These are phyloP conservation scores for Aschersonia sp. DNA, from an alignment of 2,329 filamentous ascomycete species.

Conservation along the genomic window DNA sequence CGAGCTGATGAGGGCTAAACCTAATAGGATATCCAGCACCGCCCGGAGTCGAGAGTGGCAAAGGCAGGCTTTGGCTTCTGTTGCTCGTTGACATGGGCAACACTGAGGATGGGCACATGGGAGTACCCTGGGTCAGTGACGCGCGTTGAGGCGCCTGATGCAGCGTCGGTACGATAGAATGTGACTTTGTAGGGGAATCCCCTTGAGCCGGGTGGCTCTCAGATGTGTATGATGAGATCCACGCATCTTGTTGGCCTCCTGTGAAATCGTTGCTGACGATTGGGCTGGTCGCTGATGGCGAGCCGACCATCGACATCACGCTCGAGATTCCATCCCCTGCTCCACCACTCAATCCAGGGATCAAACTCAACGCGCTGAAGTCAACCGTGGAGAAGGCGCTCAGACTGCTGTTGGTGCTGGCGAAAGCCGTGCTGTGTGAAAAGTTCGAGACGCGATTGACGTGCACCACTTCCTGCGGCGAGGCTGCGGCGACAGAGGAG, in stretches of 20 bases:
- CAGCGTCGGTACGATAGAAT: constrained; percentile 17
- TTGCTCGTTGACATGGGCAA: not conserved
- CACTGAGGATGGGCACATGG: constrained; percentile 6
- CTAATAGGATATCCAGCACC: constrained; percentile 20
- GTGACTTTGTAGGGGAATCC: constrained; percentile 8
- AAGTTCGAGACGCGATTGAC: constrained; percentile 37
- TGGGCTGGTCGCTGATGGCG: constrained; percentile 11
- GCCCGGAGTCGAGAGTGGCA: constrained; percentile 2
- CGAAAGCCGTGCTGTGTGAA: constrained; percentile 28
- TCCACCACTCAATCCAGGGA: constrained; percentile 26
- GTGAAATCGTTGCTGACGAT: constrained; percentile 17
- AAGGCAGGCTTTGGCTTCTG: constrained; percentile 1
- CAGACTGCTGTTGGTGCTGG: constrained; percentile 22
- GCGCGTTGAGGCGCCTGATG: constrained; percentile 15
- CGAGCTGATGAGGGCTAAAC: constrained; percentile 32
- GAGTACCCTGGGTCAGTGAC: constrained; percentile 13
- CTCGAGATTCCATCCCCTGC: constrained; percentile 6
- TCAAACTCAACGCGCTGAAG: constrained; percentile 28
- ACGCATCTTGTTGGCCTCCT: constrained; percentile 19
- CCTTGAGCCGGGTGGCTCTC: constrained; percentile 8
- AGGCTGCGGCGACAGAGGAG: constrained; percentile 12
- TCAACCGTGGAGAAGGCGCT: constrained; percentile 27
- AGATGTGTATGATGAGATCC: constrained; percentile 19
- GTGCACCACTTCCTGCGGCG: constrained; percentile 20
- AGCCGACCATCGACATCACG: constrained; percentile 19